These are phyloP conservation scores for Telopea speciosissima DNA, from an alignment of 177 flowering plant species.

Conservation along the genomic window DNA sequence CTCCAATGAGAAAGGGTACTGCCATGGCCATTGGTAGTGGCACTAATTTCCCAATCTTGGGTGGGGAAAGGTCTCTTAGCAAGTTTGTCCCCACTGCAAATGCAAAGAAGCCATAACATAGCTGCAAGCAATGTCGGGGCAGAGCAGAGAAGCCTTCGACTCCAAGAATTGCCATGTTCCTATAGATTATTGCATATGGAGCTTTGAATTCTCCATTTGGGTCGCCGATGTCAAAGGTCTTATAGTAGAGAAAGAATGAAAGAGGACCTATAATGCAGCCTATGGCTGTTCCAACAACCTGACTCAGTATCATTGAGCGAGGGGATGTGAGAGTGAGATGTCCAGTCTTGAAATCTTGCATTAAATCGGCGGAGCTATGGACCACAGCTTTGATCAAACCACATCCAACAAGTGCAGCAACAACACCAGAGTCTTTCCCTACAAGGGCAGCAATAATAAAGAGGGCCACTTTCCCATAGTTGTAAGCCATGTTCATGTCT, in stretches of 20 bases:
- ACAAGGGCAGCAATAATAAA: background rate
- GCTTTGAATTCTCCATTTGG: conserved; percentile 16
- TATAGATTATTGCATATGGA: conserved; percentile 8
- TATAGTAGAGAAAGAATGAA: conserved; percentile 14
- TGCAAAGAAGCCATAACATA: conserved; percentile 7
- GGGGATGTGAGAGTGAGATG: conserved; percentile 16
- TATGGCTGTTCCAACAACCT: conserved; percentile 12
- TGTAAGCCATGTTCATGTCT: conserved; percentile 1
- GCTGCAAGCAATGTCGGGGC: conserved; percentile 13
- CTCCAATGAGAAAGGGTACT: conserved; percentile 11
- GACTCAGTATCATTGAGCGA: conserved; percentile 14
- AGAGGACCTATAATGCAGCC: conserved; percentile 15
- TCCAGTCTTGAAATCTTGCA: conserved; percentile 14
- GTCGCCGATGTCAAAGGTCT: conserved; percentile 12
- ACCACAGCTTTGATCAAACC: conserved; percentile 3
- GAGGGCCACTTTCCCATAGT: conserved; percentile 2
- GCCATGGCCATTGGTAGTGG: conserved; percentile 16
- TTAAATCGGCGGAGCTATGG: conserved; percentile 5
- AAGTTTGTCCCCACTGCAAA: conserved; percentile 7
- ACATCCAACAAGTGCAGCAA: background rate
- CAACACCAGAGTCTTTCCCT: background rate
- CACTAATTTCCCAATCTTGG: conserved; percentile 2
- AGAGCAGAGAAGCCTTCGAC: conserved; percentile 13
- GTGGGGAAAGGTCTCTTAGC: conserved; percentile 4
- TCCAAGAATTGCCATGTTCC: conserved; percentile 15